Evolutionary conservation across 371 early-diverging fungal species (phyloP), one percentile per base, ranked within the genome.

Genomic region (Quaeritorhiza haematococci): DNA sequence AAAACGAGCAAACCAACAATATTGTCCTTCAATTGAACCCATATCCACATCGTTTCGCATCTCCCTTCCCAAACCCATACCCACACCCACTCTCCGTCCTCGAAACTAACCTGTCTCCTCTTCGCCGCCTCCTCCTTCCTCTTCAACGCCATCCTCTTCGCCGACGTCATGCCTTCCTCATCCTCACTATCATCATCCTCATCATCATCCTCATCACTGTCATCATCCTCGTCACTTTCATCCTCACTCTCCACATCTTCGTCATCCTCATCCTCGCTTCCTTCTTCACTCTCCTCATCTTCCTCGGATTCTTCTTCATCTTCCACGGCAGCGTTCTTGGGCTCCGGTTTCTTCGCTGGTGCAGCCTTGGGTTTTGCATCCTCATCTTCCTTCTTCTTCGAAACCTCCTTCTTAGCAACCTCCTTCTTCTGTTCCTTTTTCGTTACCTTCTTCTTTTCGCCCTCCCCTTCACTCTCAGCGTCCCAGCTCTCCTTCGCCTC

Each of bases 41-140:
- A 38, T 38, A 38, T n/a, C 10, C 10, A n/a, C 13, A 38, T 10
- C 38, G n/a, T 13, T 13, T 13, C 10, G 10, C 38, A 38, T 38
- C 38, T 13, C n/a, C 13, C 38, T 10, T 13, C 38, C 10, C 21
- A 45, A 19, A 19, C 27, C 27, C 21, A 10, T 45, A 23, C 46
- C 23, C 7, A 6, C 46, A 45, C 23, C 46, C 7, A 27, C 46
- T 45, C 27, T 19, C 21, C 27, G 23, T 45, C 46, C 23, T 10
- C 23, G 23, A 32, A 19, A 27, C 47, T 24, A 27, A 64, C 83
- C 56, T 76, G 63, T 61, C 90, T 85, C 42, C 90, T 86, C 24
- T 80, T 85, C 10, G 84, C 81, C 15, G 94, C 92, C 48, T 90
- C 91, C 68, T 86, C 80, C 71, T 88, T 91, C 61, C 85, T 81